Evolutionary conservation across 164 flowering plant species (phyloP).

Genomic region (Magnolia changhungtana): DNA sequence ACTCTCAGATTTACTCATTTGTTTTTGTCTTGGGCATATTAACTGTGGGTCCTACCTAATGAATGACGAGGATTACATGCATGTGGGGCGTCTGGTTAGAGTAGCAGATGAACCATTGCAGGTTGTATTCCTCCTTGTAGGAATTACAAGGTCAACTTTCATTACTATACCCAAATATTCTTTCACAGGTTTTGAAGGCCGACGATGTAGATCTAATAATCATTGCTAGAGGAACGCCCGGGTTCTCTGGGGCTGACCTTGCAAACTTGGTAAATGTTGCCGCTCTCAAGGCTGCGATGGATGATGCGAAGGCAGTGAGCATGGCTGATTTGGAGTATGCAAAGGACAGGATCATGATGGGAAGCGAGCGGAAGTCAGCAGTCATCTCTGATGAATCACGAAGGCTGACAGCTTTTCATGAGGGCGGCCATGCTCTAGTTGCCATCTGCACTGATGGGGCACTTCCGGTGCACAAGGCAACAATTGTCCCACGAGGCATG

Average conservation of each 20-base stretch:
- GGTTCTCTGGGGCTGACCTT: constrained; percentile 87
- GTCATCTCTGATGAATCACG: constrained; percentile 87
- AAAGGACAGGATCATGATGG: constrained; percentile 88
- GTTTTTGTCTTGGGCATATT: too few relatives aligned
- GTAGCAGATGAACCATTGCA: too few relatives aligned
- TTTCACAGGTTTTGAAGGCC: constrained; percentile 67
- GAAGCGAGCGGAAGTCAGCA: constrained; percentile 90
- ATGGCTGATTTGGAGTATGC: constrained; percentile 84
- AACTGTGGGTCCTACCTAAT: too few relatives aligned
- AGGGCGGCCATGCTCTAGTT: constrained; percentile 95
- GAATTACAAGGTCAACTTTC: too few relatives aligned
- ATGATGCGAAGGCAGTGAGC: constrained; percentile 78
- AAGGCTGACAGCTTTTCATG: constrained; percentile 82
- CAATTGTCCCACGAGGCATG: constrained; percentile 88
- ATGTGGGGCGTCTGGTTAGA: too few relatives aligned
- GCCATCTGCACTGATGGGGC: constrained; percentile 95
- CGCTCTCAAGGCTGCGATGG: constrained; percentile 94
- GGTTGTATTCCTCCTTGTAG: too few relatives aligned
- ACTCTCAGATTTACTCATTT: too few relatives aligned
- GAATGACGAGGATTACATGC: too few relatives aligned
- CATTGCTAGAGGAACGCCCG: constrained; percentile 94
- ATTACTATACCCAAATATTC: not conserved
- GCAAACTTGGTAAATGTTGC: constrained; percentile 90
- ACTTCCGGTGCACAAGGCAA: constrained; percentile 88
- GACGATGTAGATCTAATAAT: constrained; percentile 94